Evolutionary conservation across 495 filamentous ascomycete species (phyloP).

Genomic region (Bacidia rubella): DNA sequence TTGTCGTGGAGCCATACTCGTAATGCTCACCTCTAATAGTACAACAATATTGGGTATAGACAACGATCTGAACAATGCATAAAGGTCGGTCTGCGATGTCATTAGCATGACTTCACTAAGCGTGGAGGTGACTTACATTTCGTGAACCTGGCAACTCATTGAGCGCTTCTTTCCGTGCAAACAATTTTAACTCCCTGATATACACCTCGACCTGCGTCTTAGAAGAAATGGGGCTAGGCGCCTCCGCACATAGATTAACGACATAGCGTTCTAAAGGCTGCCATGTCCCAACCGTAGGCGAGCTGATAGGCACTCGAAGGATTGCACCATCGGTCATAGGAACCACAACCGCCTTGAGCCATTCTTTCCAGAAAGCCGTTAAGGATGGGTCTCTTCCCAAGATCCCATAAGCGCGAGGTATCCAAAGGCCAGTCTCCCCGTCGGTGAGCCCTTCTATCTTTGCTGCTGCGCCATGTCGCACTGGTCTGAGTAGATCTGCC

Average conservation of each 20-base stretch:
- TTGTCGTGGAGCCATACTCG: neutral
- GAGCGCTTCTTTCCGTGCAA: constrained; percentile 79
- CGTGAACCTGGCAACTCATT: constrained; percentile 92
- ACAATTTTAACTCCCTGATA: constrained; percentile 79
- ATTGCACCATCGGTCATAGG: constrained; percentile 87
- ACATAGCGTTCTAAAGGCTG: constrained; percentile 94
- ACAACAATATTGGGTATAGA: constrained; percentile 84
- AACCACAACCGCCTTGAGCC: constrained; percentile 81
- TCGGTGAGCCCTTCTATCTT: constrained; percentile 96
- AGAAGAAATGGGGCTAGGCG: constrained; percentile 77
- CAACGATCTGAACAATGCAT: constrained; percentile 78
- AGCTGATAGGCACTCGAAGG: constrained; percentile 70
- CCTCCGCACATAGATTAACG: constrained; percentile 93
- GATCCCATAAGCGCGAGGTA: constrained; percentile 85
- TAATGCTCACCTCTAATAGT: constrained; percentile 55
- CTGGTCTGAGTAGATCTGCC: constrained; percentile 85
- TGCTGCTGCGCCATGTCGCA: constrained; percentile 84
- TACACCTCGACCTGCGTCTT: constrained; percentile 91
- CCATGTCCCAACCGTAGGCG: constrained; percentile 88
- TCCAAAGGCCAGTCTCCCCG: constrained; percentile 94
- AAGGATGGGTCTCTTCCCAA: constrained; percentile 72
- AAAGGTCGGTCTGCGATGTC: constrained; percentile 57
- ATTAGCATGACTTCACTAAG: constrained; percentile 16
- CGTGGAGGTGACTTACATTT: constrained; percentile 33
- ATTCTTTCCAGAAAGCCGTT: constrained; percentile 97